phyloP scores from a whole-genome alignment of 345 rosid species.

The Camelina hispida region DNA sequence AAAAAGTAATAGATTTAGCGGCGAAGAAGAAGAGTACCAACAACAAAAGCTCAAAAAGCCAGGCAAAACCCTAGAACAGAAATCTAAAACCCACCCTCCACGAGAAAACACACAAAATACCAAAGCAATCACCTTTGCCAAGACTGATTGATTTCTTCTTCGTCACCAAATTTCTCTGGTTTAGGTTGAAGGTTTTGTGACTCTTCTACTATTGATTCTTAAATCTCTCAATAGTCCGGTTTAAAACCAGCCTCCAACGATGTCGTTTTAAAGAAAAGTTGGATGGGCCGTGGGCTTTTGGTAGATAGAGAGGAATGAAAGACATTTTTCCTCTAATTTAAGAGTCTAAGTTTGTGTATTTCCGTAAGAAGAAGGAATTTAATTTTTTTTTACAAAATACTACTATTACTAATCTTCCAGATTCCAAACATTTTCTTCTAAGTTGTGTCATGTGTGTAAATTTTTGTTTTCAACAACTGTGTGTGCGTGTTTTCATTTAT shows the following conservation, averaged over 20 bases:
- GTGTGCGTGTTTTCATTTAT: not conserved
- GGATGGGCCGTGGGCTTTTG: constrained; percentile 25
- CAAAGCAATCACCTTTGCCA: constrained; percentile 24
- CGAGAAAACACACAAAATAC: not conserved
- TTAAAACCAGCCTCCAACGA: not conserved
- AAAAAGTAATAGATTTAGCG: not conserved
- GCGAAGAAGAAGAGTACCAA: constrained; percentile 21
- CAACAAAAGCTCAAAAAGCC: constrained; percentile 16
- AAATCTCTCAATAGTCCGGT: constrained; percentile 1
- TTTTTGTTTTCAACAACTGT: not conserved
- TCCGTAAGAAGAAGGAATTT: too few relatives aligned
- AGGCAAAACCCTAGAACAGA: not conserved
- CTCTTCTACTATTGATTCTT: too few relatives aligned
- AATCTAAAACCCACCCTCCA: constrained; percentile 9
- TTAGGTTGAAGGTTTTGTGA: constrained; percentile 17
- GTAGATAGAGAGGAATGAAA: too few relatives aligned
- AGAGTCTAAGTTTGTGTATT: too few relatives aligned
- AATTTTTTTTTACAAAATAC: too few relatives aligned
- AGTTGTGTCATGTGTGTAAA: not conserved
- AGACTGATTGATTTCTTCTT: constrained; percentile 16
- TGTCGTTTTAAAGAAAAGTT: not conserved
- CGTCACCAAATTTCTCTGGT: not conserved
- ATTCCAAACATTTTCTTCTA: not conserved
- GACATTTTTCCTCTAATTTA: too few relatives aligned
- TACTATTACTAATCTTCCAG: too few relatives aligned